phyloP scores from a whole-genome alignment of 2,329 filamentous ascomycete genomes.

The Trichoderma koningii region DNA sequence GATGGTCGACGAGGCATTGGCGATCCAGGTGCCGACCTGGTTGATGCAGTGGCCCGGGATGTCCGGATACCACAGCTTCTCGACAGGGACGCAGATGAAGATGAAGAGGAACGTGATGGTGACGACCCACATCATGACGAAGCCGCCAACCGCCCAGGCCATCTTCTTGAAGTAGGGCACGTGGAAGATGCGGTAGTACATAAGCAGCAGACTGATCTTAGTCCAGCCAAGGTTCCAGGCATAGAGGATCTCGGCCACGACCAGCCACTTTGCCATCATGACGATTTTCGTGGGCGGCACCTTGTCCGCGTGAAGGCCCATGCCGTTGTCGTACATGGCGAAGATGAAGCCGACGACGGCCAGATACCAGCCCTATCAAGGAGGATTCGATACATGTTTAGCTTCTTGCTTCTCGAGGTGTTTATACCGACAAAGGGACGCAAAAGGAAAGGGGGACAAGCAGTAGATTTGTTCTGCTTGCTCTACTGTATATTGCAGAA shows the following conservation, averaged over 20 bases:
- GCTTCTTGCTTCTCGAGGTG: background rate
- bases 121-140: conserved; percentile 52
- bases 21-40: conserved; percentile 53
- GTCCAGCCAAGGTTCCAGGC: conserved; percentile 51
- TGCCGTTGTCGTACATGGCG: conserved; percentile 49
- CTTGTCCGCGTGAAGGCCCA: conserved; percentile 50
- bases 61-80: conserved; percentile 51
- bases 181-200: conserved; percentile 57
- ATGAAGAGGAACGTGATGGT: conserved; percentile 52
- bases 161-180: conserved; percentile 47
- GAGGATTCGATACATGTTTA: background rate
- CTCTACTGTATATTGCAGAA: no score
- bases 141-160: conserved; percentile 44
- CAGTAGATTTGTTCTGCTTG: no score
- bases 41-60: conserved; percentile 52
- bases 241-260: conserved; percentile 52
- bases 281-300: conserved; percentile 43
- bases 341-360: conserved; percentile 50
- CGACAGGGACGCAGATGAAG: conserved; percentile 55
- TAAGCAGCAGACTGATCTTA: conserved; percentile 53
- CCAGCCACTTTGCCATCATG: conserved; percentile 49
- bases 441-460: no score
- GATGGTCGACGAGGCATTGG: conserved; percentile 51
- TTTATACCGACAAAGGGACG: no score
- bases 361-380: conserved; percentile 44